These are phyloP conservation scores for Aspergillus unguis DNA, from an alignment of 2,329 filamentous ascomycete genomes.

Conservation along the genomic window DNA sequence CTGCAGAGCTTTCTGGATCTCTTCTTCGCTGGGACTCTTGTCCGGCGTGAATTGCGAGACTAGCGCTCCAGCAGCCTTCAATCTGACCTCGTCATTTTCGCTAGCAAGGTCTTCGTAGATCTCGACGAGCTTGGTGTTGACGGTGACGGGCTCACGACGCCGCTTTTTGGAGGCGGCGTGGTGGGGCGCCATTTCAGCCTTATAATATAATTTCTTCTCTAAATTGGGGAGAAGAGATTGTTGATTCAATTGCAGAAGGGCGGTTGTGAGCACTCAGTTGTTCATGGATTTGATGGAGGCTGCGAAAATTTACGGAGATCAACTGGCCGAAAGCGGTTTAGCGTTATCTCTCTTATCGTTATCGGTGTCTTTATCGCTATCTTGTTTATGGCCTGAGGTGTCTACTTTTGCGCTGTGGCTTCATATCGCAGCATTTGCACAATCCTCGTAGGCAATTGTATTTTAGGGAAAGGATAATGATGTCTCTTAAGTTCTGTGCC, in stretches of 20 bases:
- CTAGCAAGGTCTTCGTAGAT: slow-evolving; percentile 50
- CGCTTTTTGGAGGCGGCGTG: slow-evolving; percentile 34
- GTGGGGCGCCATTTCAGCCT: slow-evolving; percentile 27
- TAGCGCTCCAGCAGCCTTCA: slow-evolving; percentile 45
- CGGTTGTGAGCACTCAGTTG: not conserved
- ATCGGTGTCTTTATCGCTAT: too few relatives aligned
- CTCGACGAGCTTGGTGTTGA: slow-evolving; percentile 47
- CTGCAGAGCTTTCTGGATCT: slow-evolving; percentile 46
- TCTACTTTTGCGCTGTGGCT: too few relatives aligned
- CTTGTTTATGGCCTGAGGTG: too few relatives aligned
- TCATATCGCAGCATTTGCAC: too few relatives aligned
- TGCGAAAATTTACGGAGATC: slow-evolving; percentile 22
- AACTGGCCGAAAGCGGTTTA: slow-evolving; percentile 18
- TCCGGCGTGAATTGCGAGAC: slow-evolving; percentile 45
- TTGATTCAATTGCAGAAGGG: too few relatives aligned
- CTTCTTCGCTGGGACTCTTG: slow-evolving; percentile 38
- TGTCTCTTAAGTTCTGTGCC: too few relatives aligned
- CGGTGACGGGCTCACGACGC: slow-evolving; percentile 39
- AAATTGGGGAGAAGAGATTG: not conserved
- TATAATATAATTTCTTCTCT: not conserved
- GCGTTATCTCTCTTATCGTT: slow-evolving; percentile 8
- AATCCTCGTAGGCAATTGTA: too few relatives aligned
- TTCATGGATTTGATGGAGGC: not conserved
- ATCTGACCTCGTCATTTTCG: slow-evolving; percentile 45
- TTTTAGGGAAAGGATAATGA: too few relatives aligned